Base-by-base conservation (phyloP, 2,329 filamentous ascomycete genomes). In the Rachicladosporium sp. region DNA sequence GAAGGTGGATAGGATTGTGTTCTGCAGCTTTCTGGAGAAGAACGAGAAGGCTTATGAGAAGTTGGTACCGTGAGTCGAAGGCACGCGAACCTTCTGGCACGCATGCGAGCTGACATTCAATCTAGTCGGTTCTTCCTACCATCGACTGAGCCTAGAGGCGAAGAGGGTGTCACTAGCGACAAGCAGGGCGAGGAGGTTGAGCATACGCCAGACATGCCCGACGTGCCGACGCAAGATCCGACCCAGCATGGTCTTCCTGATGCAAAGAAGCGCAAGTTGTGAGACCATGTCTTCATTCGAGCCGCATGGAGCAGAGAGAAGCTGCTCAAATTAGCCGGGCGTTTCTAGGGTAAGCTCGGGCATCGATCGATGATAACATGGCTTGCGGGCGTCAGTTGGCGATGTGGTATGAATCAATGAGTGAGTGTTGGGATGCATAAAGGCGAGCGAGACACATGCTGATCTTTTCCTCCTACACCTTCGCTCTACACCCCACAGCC, bases 21-120 rank as follows among this genome's bases (percentile, higher is more conserved):
- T 96, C 63, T 88, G 88, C 54, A 83, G 79, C 10, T 95, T 93
- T 59, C 69, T 82, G 56, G 59, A 67, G 38, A 88, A 88, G 62
- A 88, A 96, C 51, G 75, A 82, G 43, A 61, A 65, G 31, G 79
- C 82, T 0, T 96, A 96, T 58, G 68, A 78, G 37, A 50, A 72
- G 15, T 63, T 69, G 29, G 61, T 94, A 8, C 83, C 88, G 87
- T 93, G 62, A 69, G 82, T 74, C 12, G 11, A n/a, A 41, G 10
- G 29, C 23, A 35, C 31, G 19, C 7, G 13, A 9, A n/a, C 11
- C 3, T 8, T n/a, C 4, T 29, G n/a, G 23, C 8, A 11, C 10
- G 31, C 11, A 37, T 15, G 15, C 27, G 35, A 21, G 33, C 33
- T 15, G 13, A 39, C 40, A 8, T 6, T n/a, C 9, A 11, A 10